phyloP scores from a whole-genome alignment of 352 stramenopile genomes.

The Albugo laibachii region DNA sequence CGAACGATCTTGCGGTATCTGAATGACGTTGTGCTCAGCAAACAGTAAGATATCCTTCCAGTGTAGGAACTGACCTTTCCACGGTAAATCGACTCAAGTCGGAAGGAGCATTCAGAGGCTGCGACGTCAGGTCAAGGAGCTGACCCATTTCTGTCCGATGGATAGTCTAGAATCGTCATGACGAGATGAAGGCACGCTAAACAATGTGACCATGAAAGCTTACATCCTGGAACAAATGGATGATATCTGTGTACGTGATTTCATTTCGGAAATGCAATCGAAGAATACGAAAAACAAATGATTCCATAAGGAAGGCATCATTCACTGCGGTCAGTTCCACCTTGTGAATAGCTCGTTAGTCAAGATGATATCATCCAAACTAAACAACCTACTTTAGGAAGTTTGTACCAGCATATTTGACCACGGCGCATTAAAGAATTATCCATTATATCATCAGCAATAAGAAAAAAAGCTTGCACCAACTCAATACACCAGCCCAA shows the following conservation, averaged over 20 bases:
- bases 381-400: slow-evolving; percentile 18
- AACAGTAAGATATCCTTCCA: slow-evolving; percentile 3
- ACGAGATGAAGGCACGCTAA: background rate
- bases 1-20: slow-evolving; percentile 86
- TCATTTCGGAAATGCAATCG: slow-evolving; percentile 75
- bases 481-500: slow-evolving; percentile 98
- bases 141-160: slow-evolving; percentile 96
- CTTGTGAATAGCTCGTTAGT: slow-evolving; percentile 4
- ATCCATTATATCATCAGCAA: slow-evolving; percentile 99
- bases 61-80: slow-evolving; percentile 57
- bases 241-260: slow-evolving; percentile 80
- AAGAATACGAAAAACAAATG: slow-evolving; percentile 79
- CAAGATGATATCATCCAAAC: slow-evolving; percentile 10
- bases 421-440: slow-evolving; percentile 87
- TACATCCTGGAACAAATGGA: slow-evolving; percentile 92
- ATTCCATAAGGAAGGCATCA: slow-evolving; percentile 91
- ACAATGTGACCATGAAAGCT: background rate
- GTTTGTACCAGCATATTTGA: slow-evolving; percentile 95
- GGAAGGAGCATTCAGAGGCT: slow-evolving; percentile 55
- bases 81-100: slow-evolving; percentile 87
- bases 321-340: slow-evolving; percentile 93
- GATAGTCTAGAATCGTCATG: slow-evolving; percentile 64
- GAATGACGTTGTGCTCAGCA: background rate
- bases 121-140: slow-evolving; percentile 79
- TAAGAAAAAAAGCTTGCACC: slow-evolving; percentile 98